These are phyloP conservation scores for Massariosphaeria phaeospora DNA, from an alignment of 495 filamentous ascomycete genomes.

Conservation along the genomic window DNA sequence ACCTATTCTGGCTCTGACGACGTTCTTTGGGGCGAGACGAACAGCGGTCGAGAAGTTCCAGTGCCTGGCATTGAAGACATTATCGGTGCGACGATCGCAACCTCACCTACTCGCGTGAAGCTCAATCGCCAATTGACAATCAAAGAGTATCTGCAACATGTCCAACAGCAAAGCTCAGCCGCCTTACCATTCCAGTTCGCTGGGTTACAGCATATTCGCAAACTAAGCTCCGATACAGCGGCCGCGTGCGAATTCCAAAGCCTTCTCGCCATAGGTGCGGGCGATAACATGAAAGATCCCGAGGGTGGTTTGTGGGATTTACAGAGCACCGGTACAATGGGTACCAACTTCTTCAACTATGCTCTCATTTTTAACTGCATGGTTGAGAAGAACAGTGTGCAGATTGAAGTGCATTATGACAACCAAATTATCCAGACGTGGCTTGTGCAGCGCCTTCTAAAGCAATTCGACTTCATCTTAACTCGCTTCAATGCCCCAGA, in stretches of 20 bases:
- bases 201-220: conserved; percentile 65
- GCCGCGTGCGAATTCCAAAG: conserved; percentile 63
- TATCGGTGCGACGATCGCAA: conserved; percentile 59
- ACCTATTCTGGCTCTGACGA: conserved; percentile 28
- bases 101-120: conserved; percentile 56
- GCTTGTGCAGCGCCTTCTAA: conserved; percentile 21
- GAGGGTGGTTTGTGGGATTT: conserved; percentile 31
- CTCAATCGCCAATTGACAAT: conserved; percentile 36
- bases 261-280: conserved; percentile 47
- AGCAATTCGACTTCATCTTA: conserved; percentile 25
- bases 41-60: conserved; percentile 51
- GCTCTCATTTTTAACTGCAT: conserved; percentile 29
- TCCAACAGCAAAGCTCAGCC: conserved; percentile 52
- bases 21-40: conserved; percentile 45
- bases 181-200: conserved; percentile 61
- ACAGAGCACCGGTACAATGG: conserved; percentile 26
- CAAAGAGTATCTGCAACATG: conserved; percentile 40
- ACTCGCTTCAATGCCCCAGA: conserved; percentile 7
- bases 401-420: conserved; percentile 31
- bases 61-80: conserved; percentile 50
- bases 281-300: conserved; percentile 32
- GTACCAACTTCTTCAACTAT: conserved; percentile 34
- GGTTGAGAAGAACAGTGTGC: conserved; percentile 6
- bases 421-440: conserved; percentile 17
- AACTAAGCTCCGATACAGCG: conserved; percentile 56